Base-by-base conservation (phyloP, 768 basidiomycete species). In the Suillus discolor region DNA sequence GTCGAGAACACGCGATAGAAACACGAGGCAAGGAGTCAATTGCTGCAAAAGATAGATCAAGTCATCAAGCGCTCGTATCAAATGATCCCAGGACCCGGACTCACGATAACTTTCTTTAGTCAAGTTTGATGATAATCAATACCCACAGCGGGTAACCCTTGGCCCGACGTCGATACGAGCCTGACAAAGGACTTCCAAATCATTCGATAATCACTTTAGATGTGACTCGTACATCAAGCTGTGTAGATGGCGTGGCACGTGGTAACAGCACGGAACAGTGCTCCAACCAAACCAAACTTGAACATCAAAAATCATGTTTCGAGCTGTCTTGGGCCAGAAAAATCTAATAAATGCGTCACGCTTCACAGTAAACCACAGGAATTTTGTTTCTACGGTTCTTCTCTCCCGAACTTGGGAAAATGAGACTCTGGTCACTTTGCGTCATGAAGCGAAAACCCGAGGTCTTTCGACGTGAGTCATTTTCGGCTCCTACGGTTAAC, bases 361-460 rank as follows among this genome's bases (percentile, higher is more conserved):
- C 18, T 60, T 20, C 18, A 15, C 45, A 62, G 45, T 49, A 15
- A 65, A 65, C 8, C 69, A 74, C 54, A 75, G 83, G 60, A 67
- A 68, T 38, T 81, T 85, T 63, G 85, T 85, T 54, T 87, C 87
- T 36, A 82, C 87, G 20, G 82, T 85, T 42, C 82, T 88, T 28
- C 83, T 89, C 65, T 81, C 83, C 41, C 81, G 83, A 66, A 80
- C 84, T 60, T 88, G 86, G 85, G 82, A 86, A 66, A 83, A 78
- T 64, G 80, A 85, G 67, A 79, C 82, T 63, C 73, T 87, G 65
- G 75, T 77, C 20, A 80, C 83, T 47, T 80, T 89, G 53, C 82
- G 81, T 68, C 80, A 80, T 68, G 85, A 89, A 72, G 84, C 85
- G 57, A 87, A 79, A 71, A 71, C 72, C 51, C 85, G 87, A 63